Percentiles rank a stretch among this genome's conserved stretches.
phyloP scores from a whole-genome alignment of 2,329 filamentous ascomycete species.

The Myriosclerotinia scirpicola region DNA sequence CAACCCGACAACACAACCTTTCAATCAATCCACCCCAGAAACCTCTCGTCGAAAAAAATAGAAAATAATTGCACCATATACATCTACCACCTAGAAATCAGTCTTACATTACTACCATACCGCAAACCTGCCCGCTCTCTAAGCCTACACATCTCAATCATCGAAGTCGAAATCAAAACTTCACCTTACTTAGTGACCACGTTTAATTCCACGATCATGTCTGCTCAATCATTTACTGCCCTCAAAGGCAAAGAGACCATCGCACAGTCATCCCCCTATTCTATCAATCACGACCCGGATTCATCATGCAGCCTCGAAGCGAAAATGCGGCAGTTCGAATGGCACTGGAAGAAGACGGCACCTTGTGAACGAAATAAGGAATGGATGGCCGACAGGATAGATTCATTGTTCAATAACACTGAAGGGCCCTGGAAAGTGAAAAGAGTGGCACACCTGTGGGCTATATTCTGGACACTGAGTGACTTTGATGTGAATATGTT shows the following conservation, averaged over 20 bases:
- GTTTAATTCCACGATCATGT: not conserved
- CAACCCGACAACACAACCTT: too few species aligned
- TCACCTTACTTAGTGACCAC: not conserved
- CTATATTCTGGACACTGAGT: too few species aligned
- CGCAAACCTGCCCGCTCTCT: not conserved
- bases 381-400: not conserved
- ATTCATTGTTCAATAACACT: not conserved
- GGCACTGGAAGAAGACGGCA: not conserved
- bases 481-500: too few species aligned
- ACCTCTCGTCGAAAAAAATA: too few species aligned
- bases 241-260: not conserved
- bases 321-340: not conserved
- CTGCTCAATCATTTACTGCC: not conserved
- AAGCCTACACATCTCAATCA: not conserved
- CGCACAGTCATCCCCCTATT: not conserved
- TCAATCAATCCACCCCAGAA: too few species aligned
- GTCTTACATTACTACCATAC: not conserved
- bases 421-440: too few species aligned
- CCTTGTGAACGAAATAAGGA: too few species aligned
- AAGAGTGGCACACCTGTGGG: too few species aligned
- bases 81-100: too few species aligned
- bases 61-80: too few species aligned
- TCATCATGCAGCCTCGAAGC: not conserved
- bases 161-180: not conserved
- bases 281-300: not conserved